phyloP scores from a whole-genome alignment of 2,329 filamentous ascomycete genomes.

The Clonostachys rosea region DNA sequence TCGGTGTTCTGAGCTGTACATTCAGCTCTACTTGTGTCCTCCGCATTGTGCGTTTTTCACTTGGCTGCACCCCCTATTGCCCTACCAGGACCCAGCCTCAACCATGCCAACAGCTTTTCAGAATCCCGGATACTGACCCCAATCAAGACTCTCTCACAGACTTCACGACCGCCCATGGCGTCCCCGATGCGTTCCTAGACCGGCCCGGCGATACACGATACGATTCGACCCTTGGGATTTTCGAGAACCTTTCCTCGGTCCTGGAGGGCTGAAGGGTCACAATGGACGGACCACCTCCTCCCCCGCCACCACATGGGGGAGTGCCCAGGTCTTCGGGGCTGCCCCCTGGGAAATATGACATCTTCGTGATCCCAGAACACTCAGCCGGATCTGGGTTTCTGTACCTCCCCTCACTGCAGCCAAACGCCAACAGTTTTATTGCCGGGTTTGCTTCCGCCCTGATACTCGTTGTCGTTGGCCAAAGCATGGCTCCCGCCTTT shows the following conservation, averaged over 20 bases:
- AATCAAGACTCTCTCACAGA: not conserved
- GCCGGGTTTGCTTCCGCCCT: conserved; percentile 80
- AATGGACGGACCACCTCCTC: conserved; percentile 64
- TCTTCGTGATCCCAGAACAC: conserved; percentile 93
- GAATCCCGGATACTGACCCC: too few species aligned
- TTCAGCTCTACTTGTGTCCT: too few species aligned
- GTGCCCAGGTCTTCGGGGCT: conserved; percentile 68
- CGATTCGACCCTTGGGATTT: too few species aligned
- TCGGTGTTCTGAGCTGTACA: too few species aligned
- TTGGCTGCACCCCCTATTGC: too few species aligned
- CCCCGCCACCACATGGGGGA: conserved; percentile 73
- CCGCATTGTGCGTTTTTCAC: too few species aligned
- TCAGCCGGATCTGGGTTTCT: conserved; percentile 85
- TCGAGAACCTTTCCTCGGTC: too few species aligned
- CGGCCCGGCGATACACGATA: not conserved
- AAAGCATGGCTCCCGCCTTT: conserved; percentile 68
- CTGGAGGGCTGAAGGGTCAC: too few species aligned
- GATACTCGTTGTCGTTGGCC: conserved; percentile 66
- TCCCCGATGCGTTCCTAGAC: not conserved
- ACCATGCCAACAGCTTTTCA: not conserved
- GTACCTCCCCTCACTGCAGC: conserved; percentile 85
- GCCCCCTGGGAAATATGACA: conserved; percentile 90
- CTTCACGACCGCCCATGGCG: conserved; percentile 1
- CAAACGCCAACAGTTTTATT: conserved; percentile 85
- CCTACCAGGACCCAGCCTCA: too few species aligned